Conservation (phyloP, 371 early-diverging fungal species). For the Capillidium heterosporum region DNA sequence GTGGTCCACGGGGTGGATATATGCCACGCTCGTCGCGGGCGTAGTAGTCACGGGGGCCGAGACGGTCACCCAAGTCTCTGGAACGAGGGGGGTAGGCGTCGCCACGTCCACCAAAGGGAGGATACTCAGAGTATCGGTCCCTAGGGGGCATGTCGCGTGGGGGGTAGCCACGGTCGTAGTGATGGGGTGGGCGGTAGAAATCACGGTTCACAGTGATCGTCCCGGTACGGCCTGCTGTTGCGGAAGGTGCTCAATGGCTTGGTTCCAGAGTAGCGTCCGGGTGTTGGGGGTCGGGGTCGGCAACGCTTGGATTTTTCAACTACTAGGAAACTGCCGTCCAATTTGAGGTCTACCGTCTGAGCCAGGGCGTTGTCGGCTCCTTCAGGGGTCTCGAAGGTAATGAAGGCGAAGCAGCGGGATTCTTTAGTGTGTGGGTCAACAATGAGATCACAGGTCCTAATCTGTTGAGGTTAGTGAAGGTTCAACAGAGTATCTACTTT, state of each 20-base stretch:
- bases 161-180: background rate
- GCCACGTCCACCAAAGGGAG: background rate
- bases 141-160: background rate
- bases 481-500: slow-evolving; percentile 20
- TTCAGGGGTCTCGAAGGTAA: slow-evolving; percentile 47
- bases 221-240: background rate
- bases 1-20: slow-evolving; percentile 2
- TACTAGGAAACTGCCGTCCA: slow-evolving; percentile 51
- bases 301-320: slow-evolving; percentile 62
- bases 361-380: slow-evolving; percentile 49
- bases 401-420: slow-evolving; percentile 71
- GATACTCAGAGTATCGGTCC: background rate
- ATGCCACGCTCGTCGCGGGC: background rate
- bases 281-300: slow-evolving; percentile 66
- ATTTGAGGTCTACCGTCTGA: slow-evolving; percentile 31
- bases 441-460: slow-evolving; percentile 52
- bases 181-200: background rate
- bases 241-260: background rate
- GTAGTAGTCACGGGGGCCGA: background rate
- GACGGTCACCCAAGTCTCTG: background rate
- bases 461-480: slow-evolving; percentile 16
- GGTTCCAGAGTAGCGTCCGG: slow-evolving; percentile 62
- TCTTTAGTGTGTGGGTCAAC: slow-evolving; percentile 65
- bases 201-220: background rate
- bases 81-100: background rate